These are phyloP conservation scores for Sicyos edulis DNA, from an alignment of 306 rosid genomes.

Conservation along the genomic window DNA sequence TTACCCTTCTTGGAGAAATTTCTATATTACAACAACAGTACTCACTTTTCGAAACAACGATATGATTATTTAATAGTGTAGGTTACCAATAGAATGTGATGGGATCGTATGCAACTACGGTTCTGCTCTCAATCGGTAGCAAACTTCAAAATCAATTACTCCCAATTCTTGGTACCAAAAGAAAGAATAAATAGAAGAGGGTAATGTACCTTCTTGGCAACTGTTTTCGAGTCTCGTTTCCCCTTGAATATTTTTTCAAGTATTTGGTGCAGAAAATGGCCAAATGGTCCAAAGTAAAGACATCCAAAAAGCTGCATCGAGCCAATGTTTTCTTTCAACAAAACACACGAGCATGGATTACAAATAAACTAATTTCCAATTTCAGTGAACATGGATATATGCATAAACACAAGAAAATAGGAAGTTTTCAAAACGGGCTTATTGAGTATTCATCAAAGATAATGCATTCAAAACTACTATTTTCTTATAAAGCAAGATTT, in stretches of 20 bases:
- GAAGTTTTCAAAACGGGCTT: not conserved
- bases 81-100: not conserved
- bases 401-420: not conserved
- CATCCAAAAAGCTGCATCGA: slow-evolving; percentile 76
- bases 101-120: too few species aligned
- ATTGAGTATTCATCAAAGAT: not conserved
- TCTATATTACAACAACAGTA: not conserved
- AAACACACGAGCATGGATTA: not conserved
- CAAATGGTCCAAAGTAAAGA: slow-evolving; percentile 88
- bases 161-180: not conserved
- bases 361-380: not conserved
- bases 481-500: not conserved
- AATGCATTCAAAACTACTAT: not conserved
- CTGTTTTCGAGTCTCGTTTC: slow-evolving; percentile 80
- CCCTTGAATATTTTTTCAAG: slow-evolving; percentile 88
- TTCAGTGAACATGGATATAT: not conserved
- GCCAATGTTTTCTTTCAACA: slow-evolving; percentile 12
- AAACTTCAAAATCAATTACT: not conserved
- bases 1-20: not conserved
- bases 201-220: slow-evolving; percentile 66
- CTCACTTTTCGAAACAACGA: not conserved
- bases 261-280: slow-evolving; percentile 59
- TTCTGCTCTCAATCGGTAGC: not conserved
- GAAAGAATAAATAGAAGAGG: not conserved
- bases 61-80: not conserved